phyloP scores from a whole-genome alignment of 495 filamentous ascomycete species.

The Penicillium parvum region DNA sequence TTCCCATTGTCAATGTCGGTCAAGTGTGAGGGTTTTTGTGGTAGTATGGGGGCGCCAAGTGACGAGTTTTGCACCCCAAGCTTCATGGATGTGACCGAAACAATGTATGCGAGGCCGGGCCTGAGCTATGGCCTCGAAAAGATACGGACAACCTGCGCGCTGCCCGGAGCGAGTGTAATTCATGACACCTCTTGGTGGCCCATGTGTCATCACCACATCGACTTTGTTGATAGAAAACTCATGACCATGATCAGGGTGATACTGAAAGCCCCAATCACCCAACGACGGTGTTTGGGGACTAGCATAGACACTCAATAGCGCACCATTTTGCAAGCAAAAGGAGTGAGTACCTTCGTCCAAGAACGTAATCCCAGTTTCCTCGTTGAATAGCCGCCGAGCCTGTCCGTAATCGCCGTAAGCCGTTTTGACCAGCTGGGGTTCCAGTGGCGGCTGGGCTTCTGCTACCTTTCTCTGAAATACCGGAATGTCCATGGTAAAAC shows the following conservation, averaged over 20 bases:
- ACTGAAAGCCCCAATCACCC: slow-evolving; percentile 56
- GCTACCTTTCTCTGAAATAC: slow-evolving; percentile 29
- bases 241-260: slow-evolving; percentile 43
- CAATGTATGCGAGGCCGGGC: slow-evolving; percentile 58
- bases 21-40: slow-evolving; percentile 35
- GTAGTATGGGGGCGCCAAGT: slow-evolving; percentile 42
- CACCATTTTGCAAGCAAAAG: slow-evolving; percentile 55
- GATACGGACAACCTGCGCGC: slow-evolving; percentile 51
- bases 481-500: slow-evolving; percentile 56
- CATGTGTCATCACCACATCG: slow-evolving; percentile 66
- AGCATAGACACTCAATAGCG: slow-evolving; percentile 56
- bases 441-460: slow-evolving; percentile 21
- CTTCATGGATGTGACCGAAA: slow-evolving; percentile 72
- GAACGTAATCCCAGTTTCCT: slow-evolving; percentile 47
- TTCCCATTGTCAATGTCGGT: slow-evolving; percentile 44
- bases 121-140: slow-evolving; percentile 53
- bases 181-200: slow-evolving; percentile 55
- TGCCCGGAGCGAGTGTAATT: slow-evolving; percentile 35
- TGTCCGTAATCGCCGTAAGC: slow-evolving; percentile 32
- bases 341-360: slow-evolving; percentile 57
- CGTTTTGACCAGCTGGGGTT: slow-evolving; percentile 20
- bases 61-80: slow-evolving; percentile 59
- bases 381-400: slow-evolving; percentile 23
- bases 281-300: slow-evolving; percentile 61
- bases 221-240: slow-evolving; percentile 42